Evolutionary conservation across 208 protist species (phyloP).

Genomic region (Crithidia thermophila): DNA sequence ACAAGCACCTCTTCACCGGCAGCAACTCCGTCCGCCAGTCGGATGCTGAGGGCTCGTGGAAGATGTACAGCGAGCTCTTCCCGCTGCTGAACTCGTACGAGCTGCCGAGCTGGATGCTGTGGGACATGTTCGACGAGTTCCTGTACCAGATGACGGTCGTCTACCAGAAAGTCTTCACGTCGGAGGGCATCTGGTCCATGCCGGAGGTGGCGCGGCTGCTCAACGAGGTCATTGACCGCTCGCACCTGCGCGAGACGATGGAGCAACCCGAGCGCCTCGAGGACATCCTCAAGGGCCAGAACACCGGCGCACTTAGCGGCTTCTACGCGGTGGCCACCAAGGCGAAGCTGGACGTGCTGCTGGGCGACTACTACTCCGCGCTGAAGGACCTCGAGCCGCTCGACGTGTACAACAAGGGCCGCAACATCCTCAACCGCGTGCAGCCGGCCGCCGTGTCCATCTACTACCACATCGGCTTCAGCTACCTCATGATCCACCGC

Average conservation of each 20-base stretch:
- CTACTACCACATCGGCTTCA: constrained; percentile 89
- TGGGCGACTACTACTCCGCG: constrained; percentile 86
- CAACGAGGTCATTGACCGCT: constrained; percentile 62
- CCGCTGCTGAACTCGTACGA: constrained; percentile 51
- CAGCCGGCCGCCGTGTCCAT: constrained; percentile 79
- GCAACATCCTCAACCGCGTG: constrained; percentile 62
- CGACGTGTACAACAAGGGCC: constrained; percentile 74
- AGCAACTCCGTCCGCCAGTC: constrained; percentile 44
- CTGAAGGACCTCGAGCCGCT: constrained; percentile 70
- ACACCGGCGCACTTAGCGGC: constrained; percentile 61
- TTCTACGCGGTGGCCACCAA: constrained; percentile 85
- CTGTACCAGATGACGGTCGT: constrained; percentile 90
- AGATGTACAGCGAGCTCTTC: constrained; percentile 72
- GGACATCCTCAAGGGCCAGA: constrained; percentile 42
- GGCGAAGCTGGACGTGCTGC: constrained; percentile 81
- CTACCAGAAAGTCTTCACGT: constrained; percentile 81
- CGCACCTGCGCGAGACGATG: constrained; percentile 55
- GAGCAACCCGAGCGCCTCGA: constrained; percentile 46
- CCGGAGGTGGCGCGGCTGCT: constrained; percentile 61
- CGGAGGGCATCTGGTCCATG: constrained; percentile 69
- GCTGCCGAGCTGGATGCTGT: constrained; percentile 86
- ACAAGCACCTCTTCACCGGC: constrained; percentile 88
- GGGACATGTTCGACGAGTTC: constrained; percentile 93
- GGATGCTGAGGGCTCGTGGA: constrained; percentile 74
- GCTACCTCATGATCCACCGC: constrained; percentile 92